A percentile compares a stretch with the other conserved stretches of the same genome.
Evolutionary conservation across 352 stramenopile species (phyloP).

Genomic region (Thalassiosira exigua): DNA sequence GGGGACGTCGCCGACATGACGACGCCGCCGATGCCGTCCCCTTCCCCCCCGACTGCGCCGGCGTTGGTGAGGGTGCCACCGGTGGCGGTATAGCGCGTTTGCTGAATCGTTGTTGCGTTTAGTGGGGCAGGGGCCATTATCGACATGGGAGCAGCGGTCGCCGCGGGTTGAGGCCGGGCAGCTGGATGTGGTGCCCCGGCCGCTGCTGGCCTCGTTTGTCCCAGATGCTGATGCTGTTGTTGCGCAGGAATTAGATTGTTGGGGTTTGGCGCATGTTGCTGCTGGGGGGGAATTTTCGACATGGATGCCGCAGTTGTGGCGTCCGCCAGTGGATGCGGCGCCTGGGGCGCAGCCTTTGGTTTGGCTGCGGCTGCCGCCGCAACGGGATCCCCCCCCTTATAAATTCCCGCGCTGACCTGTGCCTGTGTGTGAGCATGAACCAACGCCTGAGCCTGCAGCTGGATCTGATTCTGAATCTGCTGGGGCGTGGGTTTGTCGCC

Average conservation of each 20-base stretch:
- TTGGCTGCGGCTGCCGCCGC: slow-evolving; percentile 1
- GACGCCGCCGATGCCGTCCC: slow-evolving; percentile 24
- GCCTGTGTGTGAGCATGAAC: slow-evolving; percentile 81
- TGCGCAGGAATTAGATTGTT: background rate
- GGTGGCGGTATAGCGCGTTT: background rate
- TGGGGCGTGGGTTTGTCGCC: slow-evolving; percentile 52
- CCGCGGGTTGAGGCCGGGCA: slow-evolving; percentile 5
- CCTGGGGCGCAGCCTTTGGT: slow-evolving; percentile 5
- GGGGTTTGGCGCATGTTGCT: background rate
- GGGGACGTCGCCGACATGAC: slow-evolving; percentile 55
- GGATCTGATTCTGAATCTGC: slow-evolving; percentile 82
- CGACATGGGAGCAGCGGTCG: slow-evolving; percentile 13
- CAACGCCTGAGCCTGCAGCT: slow-evolving; percentile 74
- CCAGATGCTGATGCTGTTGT: background rate
- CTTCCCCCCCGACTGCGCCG: slow-evolving; percentile 7
- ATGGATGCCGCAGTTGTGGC: background rate
- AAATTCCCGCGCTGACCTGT: slow-evolving; percentile 80
- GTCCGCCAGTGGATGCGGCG: background rate
- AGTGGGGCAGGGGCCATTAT: slow-evolving; percentile 2
- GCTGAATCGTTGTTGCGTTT: background rate
- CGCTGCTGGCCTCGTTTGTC: background rate
- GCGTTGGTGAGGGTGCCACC: background rate
- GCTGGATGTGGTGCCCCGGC: slow-evolving; percentile 1
- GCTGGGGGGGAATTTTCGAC: slow-evolving; percentile 2
- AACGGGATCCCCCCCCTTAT: slow-evolving; percentile 58